Conservation (phyloP, 2,329 filamentous ascomycete genomes). For the Ophidiomyces ophidiicola region DNA sequence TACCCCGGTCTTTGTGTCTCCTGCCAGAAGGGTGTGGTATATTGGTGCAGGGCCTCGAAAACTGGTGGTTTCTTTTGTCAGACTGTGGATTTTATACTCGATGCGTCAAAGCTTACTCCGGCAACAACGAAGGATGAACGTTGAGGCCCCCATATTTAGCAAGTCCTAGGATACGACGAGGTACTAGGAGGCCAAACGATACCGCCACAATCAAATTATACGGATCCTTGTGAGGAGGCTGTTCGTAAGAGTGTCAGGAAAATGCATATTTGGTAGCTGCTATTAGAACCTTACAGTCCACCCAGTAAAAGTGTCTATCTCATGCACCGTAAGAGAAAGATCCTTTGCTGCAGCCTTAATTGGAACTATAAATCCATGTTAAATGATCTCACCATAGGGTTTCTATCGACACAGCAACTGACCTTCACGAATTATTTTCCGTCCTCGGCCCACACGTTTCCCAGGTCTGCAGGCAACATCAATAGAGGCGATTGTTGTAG, state of each 20-base stretch:
- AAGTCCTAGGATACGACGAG: conserved; percentile 55
- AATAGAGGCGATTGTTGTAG: conserved; percentile 55
- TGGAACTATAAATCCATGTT: conserved; percentile 48
- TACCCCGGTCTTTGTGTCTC: conserved; percentile 54
- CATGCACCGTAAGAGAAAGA: conserved; percentile 56
- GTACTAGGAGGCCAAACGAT: conserved; percentile 86
- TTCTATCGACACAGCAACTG: background rate
- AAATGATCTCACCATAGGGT: background rate
- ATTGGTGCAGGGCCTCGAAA: conserved; percentile 78
- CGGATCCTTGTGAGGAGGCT: conserved; percentile 43
- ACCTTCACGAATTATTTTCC: conserved; percentile 58
- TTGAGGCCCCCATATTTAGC: conserved; percentile 81
- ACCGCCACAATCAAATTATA: conserved; percentile 80
- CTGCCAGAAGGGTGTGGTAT: conserved; percentile 64
- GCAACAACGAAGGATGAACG: conserved; percentile 81
- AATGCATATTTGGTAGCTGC: background rate
- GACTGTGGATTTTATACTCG: conserved; percentile 2
- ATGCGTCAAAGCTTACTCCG: conserved; percentile 48
- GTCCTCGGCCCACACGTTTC: conserved; percentile 63
- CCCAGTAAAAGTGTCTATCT: conserved; percentile 66
- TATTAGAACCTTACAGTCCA: conserved; percentile 59
- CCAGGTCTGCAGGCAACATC: conserved; percentile 74
- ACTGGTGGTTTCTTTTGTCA: conserved; percentile 32
- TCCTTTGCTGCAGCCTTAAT: conserved; percentile 54
- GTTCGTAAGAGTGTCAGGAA: conserved; percentile 16